A percentile compares a stretch with the other conserved stretches of the same genome.
Conservation (phyloP, 352 stramenopile genomes). For the Phytophthora cactorum region DNA sequence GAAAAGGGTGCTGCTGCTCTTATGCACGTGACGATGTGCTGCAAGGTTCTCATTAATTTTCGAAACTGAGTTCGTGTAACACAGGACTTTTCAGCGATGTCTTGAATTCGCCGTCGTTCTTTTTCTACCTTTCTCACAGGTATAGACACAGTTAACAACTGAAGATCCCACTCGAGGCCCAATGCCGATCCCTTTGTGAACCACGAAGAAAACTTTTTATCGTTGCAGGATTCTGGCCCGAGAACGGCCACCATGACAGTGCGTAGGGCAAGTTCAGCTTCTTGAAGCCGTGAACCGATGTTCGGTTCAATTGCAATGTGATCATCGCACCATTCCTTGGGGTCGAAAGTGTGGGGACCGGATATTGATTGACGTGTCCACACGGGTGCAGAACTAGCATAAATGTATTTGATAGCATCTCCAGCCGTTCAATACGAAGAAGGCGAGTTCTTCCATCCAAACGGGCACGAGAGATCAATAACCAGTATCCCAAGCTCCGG, state of each 20-base stretch:
- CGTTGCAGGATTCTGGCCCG: neutral
- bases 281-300: conserved; percentile 4
- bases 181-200: neutral
- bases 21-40: neutral
- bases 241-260: neutral
- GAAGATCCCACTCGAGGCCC: conserved; percentile 6
- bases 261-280: neutral
- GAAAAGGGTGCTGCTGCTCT: conserved; percentile 9
- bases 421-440: conserved; percentile 8
- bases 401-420: conserved; percentile 9
- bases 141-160: neutral
- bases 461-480: conserved; percentile 15
- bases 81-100: neutral
- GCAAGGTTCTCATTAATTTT: conserved; percentile 9
- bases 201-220: neutral
- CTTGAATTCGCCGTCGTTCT: neutral
- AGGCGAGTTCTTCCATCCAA: conserved; percentile 18
- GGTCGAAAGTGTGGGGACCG: conserved; percentile 4
- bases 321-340: conserved; percentile 22
- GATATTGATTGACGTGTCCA: conserved; percentile 5
- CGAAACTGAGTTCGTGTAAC: neutral
- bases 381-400: neutral
- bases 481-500: conserved; percentile 9
- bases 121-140: conserved; percentile 4
- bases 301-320: conserved; percentile 25